Percentiles rank a stretch among this genome's conserved stretches.
These are phyloP conservation scores for Populus hybrid DNA, from an alignment of 441 rosid genomes.

Conservation along the genomic window DNA sequence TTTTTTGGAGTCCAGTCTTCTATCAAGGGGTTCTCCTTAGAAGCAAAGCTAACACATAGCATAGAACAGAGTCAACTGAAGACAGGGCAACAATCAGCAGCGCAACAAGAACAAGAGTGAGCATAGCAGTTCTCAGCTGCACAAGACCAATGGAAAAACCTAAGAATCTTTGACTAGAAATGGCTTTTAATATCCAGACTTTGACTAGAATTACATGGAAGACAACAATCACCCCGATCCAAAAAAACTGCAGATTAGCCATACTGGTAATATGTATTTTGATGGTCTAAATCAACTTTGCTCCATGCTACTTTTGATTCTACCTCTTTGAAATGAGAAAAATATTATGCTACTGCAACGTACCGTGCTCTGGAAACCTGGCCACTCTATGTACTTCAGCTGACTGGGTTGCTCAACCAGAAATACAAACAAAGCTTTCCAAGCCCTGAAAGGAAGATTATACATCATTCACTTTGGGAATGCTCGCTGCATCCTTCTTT, in stretches of 20 bases:
- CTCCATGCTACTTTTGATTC: background rate
- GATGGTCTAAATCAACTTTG: background rate
- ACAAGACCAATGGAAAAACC: background rate
- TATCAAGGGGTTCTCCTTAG: constrained; percentile 52
- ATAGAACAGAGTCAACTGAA: constrained; percentile 67
- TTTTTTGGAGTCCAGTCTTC: background rate
- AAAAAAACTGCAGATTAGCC: background rate
- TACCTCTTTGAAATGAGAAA: background rate
- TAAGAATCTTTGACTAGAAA: background rate
- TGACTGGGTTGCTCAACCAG: constrained; percentile 35
- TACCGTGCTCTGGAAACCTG: constrained; percentile 74
- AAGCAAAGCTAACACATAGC: constrained; percentile 44
- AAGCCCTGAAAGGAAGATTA: constrained; percentile 45
- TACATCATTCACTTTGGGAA: background rate
- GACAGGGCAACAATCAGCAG: constrained; percentile 36
- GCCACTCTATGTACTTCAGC: constrained; percentile 87
- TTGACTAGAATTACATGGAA: background rate
- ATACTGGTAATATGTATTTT: background rate
- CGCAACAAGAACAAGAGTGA: constrained; percentile 5
- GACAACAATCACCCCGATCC: background rate
- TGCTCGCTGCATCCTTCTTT: background rate
- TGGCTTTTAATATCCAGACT: background rate
- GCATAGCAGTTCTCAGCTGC: constrained; percentile 85
- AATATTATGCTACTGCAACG: background rate
- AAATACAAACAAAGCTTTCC: constrained; percentile 14